phyloP scores from a whole-genome alignment of 345 rosid species.

The Geranium rotundifolium region DNA sequence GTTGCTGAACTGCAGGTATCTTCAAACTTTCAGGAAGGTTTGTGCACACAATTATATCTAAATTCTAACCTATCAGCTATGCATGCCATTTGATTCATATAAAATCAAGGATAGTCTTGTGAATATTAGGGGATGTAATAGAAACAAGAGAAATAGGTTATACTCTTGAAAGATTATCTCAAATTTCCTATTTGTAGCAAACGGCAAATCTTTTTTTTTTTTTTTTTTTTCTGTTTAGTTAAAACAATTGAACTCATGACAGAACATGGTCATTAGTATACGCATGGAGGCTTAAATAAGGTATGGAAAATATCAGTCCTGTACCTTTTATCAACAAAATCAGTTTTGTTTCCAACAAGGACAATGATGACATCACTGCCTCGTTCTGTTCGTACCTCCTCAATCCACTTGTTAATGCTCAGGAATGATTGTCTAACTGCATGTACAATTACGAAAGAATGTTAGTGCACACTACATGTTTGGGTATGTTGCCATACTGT shows the following conservation, averaged over 20 bases:
- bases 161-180: no score
- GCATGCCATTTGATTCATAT: no score
- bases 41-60: no score
- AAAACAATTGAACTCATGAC: background rate
- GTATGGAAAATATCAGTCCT: background rate
- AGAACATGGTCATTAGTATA: background rate
- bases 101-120: no score
- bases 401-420: slow-evolving; percentile 88
- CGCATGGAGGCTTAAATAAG: no score
- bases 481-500: background rate
- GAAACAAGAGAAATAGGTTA: no score
- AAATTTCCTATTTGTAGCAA: no score
- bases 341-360: slow-evolving; percentile 86
- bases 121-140: no score
- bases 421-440: slow-evolving; percentile 84
- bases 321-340: slow-evolving; percentile 76
- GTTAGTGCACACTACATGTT: background rate
- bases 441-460: slow-evolving; percentile 7
- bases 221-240: no score
- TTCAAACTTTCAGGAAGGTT: no score
- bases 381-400: slow-evolving; percentile 78
- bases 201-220: background rate
- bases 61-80: no score
- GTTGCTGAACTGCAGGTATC: no score
- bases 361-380: slow-evolving; percentile 86